Percentiles rank a stretch among this genome's conserved stretches.
Conservation (phyloP, 352 stramenopile species). For the Globisporangium echinulatum region DNA sequence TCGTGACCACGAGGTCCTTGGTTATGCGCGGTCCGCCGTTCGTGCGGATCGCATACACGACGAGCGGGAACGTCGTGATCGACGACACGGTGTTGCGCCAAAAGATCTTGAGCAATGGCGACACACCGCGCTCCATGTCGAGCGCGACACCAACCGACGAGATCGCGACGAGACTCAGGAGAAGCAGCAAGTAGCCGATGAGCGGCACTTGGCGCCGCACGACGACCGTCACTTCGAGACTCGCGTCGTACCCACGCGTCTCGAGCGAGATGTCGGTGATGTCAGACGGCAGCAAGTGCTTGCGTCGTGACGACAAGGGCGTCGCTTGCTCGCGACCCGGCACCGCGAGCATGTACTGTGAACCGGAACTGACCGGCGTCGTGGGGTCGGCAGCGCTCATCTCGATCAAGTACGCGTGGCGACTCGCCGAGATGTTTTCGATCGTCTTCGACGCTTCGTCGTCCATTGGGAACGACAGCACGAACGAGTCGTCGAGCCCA, state of each 20-base stretch:
- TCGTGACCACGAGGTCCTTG: slow-evolving; percentile 56
- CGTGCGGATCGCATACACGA: slow-evolving; percentile 39
- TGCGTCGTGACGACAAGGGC: slow-evolving; percentile 44
- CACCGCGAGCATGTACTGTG: slow-evolving; percentile 74
- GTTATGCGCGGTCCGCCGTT: slow-evolving; percentile 53
- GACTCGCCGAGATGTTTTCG: slow-evolving; percentile 10
- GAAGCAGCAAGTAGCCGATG: slow-evolving; percentile 67
- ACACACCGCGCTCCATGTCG: slow-evolving; percentile 60
- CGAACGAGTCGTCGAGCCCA: slow-evolving; percentile 53
- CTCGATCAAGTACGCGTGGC: slow-evolving; percentile 73
- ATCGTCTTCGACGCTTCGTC: slow-evolving; percentile 12
- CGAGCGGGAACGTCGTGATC: slow-evolving; percentile 62
- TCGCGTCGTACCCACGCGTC: slow-evolving; percentile 43
- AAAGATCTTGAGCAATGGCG: slow-evolving; percentile 82
- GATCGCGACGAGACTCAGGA: slow-evolving; percentile 66
- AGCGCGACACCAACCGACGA: slow-evolving; percentile 70
- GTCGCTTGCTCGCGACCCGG: slow-evolving; percentile 37
- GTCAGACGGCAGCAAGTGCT: slow-evolving; percentile 61
- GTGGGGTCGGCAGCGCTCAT: slow-evolving; percentile 30
- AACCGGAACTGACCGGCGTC: slow-evolving; percentile 18
- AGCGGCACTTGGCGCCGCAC: slow-evolving; percentile 72
- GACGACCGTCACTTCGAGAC: slow-evolving; percentile 1
- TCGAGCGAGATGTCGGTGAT: slow-evolving; percentile 70
- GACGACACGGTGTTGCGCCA: slow-evolving; percentile 75
- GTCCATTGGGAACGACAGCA: slow-evolving; percentile 78